These are phyloP conservation scores for Wickerhamia fluorescens DNA, from an alignment of 805 yeast species.

Conservation along the genomic window DNA sequence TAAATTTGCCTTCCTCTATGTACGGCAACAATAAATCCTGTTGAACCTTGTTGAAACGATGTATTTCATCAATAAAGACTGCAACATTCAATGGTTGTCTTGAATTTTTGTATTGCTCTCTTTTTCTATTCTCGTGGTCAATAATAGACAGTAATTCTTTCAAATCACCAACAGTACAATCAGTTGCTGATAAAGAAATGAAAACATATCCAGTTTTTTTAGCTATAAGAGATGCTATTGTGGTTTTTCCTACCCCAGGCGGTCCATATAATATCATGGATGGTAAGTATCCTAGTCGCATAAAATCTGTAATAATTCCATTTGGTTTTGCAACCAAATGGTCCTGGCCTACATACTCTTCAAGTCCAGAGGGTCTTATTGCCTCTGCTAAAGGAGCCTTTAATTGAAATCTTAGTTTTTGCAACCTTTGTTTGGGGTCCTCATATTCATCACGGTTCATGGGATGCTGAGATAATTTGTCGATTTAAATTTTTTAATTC, in stretches of 20 bases:
- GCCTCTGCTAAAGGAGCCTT: conserved; percentile 51
- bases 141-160: conserved; percentile 50
- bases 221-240: conserved; percentile 66
- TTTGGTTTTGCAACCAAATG: conserved; percentile 56
- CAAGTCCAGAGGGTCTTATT: conserved; percentile 67
- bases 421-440: too few species aligned
- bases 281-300: conserved; percentile 62
- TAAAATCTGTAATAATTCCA: conserved; percentile 62
- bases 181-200: conserved; percentile 81
- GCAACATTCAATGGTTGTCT: conserved; percentile 28
- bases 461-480: too few species aligned
- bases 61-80: conserved; percentile 88
- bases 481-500: too few species aligned
- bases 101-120: conserved; percentile 12
- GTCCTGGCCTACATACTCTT: conserved; percentile 77
- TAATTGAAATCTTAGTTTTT: not conserved
- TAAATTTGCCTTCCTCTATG: conserved; percentile 76
- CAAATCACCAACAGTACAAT: conserved; percentile 59
- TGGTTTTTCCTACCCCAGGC: conserved; percentile 93
- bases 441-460: too few species aligned
- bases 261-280: conserved; percentile 93
- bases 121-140: conserved; percentile 38
- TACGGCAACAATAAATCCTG: conserved; percentile 83
- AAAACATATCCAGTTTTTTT: conserved; percentile 47
- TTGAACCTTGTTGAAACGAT: conserved; percentile 76